These are phyloP conservation scores for Penicillium sp. DNA, from an alignment of 2,329 filamentous ascomycete species.

Conservation along the genomic window DNA sequence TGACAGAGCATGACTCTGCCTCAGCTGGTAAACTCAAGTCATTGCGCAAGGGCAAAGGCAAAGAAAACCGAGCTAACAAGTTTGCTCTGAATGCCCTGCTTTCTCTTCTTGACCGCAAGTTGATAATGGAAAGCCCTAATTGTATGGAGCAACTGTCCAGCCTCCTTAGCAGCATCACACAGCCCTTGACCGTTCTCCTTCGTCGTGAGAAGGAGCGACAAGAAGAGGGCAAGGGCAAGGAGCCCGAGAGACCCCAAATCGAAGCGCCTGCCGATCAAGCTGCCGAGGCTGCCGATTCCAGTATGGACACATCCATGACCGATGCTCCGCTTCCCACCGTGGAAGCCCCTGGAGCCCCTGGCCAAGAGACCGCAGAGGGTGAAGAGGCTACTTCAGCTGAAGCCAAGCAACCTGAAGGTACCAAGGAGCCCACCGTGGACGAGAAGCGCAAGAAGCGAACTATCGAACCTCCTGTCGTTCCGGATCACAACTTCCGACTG, in stretches of 20 bases:
- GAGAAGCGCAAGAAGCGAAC: slow-evolving; percentile 58
- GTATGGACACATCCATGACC: slow-evolving; percentile 39
- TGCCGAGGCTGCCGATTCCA: slow-evolving; percentile 24
- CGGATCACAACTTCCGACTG: slow-evolving; percentile 81
- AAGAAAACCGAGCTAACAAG: slow-evolving; percentile 78
- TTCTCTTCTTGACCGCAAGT: slow-evolving; percentile 81
- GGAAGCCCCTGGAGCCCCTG: slow-evolving; percentile 29
- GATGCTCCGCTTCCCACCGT: slow-evolving; percentile 34
- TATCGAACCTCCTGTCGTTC: slow-evolving; percentile 78
- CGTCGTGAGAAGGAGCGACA: slow-evolving; percentile 77
- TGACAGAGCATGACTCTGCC: slow-evolving; percentile 86
- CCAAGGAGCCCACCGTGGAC: slow-evolving; percentile 42
- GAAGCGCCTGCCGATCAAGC: slow-evolving; percentile 22
- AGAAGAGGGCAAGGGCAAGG: slow-evolving; percentile 40
- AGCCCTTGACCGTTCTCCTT: slow-evolving; percentile 76
- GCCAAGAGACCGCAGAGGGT: slow-evolving; percentile 23
- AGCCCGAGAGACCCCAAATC: slow-evolving; percentile 27
- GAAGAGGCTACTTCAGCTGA: slow-evolving; percentile 32
- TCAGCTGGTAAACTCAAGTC: slow-evolving; percentile 72
- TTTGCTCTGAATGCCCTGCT: slow-evolving; percentile 91
- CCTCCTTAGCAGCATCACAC: slow-evolving; percentile 81
- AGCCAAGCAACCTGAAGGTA: slow-evolving; percentile 28
- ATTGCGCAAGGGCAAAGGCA: slow-evolving; percentile 81
- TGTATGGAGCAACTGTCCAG: slow-evolving; percentile 93
- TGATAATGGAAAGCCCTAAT: slow-evolving; percentile 94